Base-by-base conservation (phyloP, 2,329 filamentous ascomycete genomes). In the Akanthomyces uredinophilus region DNA sequence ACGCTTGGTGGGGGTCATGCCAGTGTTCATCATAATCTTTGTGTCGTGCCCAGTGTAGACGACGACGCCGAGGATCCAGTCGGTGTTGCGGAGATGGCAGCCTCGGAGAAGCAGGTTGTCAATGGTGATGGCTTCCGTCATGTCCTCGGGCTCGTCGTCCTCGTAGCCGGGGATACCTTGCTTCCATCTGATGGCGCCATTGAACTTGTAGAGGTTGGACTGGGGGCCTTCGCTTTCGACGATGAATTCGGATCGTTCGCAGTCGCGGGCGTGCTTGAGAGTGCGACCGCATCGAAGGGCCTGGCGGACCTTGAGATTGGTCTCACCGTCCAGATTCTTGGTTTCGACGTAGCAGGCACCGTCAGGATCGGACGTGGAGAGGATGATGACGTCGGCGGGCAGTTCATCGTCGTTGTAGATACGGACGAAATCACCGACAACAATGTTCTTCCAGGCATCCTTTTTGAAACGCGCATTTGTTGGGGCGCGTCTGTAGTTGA, bases 21-120 rank as follows among this genome's bases (percentile, higher is more conserved):
- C 95, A 32, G 95, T 91, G 73, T 99, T 99, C 79, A 97, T 90
- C 95, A 99, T 99, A 73, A 97, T 98, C 78, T 98, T 99, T 39
- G 94, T 96, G 73, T 99, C 94, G 71, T 93, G 87, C 39, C 95
- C 95, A 16, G 95, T 98, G 76, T 96, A 99, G 20, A 96, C 81
- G 55, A 98, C 94, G 3, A 99, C 84, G 59, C 93, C 95, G 6
- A 99, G 83, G 60, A 92, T 83, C 95, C 95, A 99, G 71, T 98
- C 93, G 0, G 95, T 99, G 74, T 98, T 99, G 66, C 93, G 87
- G 54, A 99, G 77, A 68, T 92, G 96, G 77, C 92, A 96, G 61
- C 95, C 95, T 80, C 95, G 90, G 50, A 99, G 86, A 35, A 99
- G 84, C 66, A 98, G 76, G 71, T 99, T 99, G 81, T 97, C 96